Conservation (phyloP, 306 rosid genomes). For the Inga laurina region DNA sequence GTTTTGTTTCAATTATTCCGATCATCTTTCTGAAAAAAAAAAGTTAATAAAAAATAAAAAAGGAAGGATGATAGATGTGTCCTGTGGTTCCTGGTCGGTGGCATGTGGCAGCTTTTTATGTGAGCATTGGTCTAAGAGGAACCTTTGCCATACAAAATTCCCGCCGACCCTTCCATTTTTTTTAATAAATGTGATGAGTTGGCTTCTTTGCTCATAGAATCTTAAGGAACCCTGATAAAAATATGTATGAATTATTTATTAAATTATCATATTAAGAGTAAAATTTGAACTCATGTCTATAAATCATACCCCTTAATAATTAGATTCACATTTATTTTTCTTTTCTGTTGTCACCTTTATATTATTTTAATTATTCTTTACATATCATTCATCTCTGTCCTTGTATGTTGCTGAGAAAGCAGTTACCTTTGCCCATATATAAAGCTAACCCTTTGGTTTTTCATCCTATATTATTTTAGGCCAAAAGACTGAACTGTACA, state of each 20-base stretch:
- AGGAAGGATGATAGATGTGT: not conserved
- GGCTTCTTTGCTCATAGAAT: not conserved
- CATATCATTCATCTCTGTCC: not conserved
- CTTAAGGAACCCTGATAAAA: not conserved
- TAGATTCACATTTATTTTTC: not conserved
- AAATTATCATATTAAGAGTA: not conserved
- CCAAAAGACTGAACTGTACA: not conserved
- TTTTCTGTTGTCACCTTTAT: not conserved
- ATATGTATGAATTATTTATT: not conserved
- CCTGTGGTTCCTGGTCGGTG: slow-evolving; percentile 49
- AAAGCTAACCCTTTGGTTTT: not conserved
- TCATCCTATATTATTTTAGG: not conserved
- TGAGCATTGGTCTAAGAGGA: not conserved
- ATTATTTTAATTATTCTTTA: not conserved
- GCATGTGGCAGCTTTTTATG: slow-evolving; percentile 41
- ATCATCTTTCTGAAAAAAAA: not conserved
- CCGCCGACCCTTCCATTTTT: slow-evolving; percentile 33
- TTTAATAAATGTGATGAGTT: not conserved
- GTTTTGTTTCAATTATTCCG: slow-evolving; percentile 6
- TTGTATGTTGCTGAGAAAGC: slow-evolving; percentile 26
- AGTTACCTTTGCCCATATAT: slow-evolving; percentile 1
- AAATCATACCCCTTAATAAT: not conserved
- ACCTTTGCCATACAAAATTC: slow-evolving; percentile 30
- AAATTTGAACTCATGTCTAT: not conserved
- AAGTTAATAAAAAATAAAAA: not conserved